Percentiles rank a stretch among this genome's conserved stretches.
Conservation (phyloP, 2,329 filamentous ascomycete genomes). For the Colletotrichum shisoi region DNA sequence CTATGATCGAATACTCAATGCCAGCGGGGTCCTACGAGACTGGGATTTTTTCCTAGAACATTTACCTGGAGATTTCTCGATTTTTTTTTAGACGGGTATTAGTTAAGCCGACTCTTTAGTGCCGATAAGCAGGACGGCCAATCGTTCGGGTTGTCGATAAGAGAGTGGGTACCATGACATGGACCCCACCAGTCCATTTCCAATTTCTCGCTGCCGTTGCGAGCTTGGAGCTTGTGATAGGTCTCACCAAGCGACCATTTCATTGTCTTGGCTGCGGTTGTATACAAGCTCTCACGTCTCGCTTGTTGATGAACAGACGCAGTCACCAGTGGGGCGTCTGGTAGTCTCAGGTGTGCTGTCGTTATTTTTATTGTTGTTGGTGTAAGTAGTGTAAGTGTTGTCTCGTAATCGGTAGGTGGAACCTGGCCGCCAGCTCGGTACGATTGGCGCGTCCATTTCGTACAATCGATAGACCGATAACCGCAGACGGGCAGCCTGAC, state of each 20-base stretch:
- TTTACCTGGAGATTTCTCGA: constrained; percentile 41
- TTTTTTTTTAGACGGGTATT: constrained; percentile 44
- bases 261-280: too few relatives aligned
- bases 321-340: too few relatives aligned
- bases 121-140: constrained; percentile 42
- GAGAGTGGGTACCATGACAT: not conserved
- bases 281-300: not conserved
- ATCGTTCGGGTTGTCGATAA: constrained; percentile 36
- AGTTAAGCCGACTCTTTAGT: constrained; percentile 39
- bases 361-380: too few relatives aligned
- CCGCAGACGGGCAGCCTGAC: constrained; percentile 17
- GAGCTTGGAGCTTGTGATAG: not conserved
- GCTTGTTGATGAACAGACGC: not conserved
- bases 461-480: constrained; percentile 33
- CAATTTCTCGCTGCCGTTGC: not conserved
- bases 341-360: not conserved
- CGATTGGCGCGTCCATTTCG: constrained; percentile 29
- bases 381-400: not conserved
- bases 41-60: constrained; percentile 17
- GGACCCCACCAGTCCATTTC: constrained; percentile 16
- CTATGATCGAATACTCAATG: constrained; percentile 37
- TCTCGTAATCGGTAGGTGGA: constrained; percentile 4
- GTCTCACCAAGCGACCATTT: too few relatives aligned
- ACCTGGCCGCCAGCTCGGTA: constrained; percentile 11
- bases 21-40: constrained; percentile 30